phyloP scores from a whole-genome alignment of 176 grass and related monocot genomes.

The Carex cristatella region DNA sequence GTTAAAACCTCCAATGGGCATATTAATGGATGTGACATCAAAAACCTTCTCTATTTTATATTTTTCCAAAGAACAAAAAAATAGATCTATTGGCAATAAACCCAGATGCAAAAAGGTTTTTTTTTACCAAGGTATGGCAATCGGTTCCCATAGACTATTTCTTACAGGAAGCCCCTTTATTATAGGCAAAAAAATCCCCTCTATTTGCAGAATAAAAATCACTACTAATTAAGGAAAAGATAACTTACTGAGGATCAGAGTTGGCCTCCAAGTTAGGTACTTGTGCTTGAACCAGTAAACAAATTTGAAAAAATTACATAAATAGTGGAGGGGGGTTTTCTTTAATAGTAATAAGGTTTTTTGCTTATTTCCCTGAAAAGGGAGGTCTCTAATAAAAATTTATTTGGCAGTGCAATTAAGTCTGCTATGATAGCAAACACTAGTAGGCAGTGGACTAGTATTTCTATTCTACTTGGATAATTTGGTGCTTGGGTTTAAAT shows the following conservation, averaged over 20 bases:
- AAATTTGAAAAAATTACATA: not conserved
- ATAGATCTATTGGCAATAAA: not conserved
- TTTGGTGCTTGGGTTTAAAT: not conserved
- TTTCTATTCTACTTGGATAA: not conserved
- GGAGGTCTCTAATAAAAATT: not conserved
- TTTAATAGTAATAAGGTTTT: constrained; percentile 1
- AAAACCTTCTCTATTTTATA: not conserved
- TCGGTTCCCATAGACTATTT: not conserved
- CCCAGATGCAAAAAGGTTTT: not conserved
- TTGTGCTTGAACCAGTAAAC: not conserved
- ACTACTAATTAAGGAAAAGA: not conserved
- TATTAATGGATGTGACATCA: not conserved
- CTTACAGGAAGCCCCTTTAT: not conserved
- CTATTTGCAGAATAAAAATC: constrained; percentile 7
- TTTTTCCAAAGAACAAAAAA: not conserved
- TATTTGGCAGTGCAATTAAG: not conserved
- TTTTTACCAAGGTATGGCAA: not conserved
- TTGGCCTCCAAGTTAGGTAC: not conserved
- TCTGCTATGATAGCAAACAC: not conserved
- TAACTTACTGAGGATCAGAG: not conserved
- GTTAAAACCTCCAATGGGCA: not conserved
- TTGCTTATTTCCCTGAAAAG: not conserved
- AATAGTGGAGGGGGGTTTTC: not conserved
- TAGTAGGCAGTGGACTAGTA: not conserved
- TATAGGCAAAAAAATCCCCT: not conserved